Evolutionary conservation across 2,329 filamentous ascomycete genomes (phyloP), one percentile per base, ranked within the genome.

Genomic region (Hymenoscyphus linearis): DNA sequence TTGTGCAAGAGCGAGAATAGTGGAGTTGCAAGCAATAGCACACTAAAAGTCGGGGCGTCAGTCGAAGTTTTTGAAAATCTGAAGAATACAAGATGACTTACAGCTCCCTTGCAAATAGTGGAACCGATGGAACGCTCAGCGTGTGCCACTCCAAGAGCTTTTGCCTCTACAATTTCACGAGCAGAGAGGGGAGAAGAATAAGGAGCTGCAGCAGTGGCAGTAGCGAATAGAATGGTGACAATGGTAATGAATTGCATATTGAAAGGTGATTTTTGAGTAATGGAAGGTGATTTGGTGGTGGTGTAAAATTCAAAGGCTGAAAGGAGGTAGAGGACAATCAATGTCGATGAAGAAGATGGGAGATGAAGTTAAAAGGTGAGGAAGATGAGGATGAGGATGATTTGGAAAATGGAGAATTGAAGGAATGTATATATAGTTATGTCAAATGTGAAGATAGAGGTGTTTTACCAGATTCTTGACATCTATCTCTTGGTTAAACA

Each of bases 1-100:
- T 35, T 62, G 60, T 52, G 37, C 60, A 26, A 62, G 37, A 57
- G 60, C 60, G 2, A 62, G 52, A 50, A 62, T 22, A 4, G 60
- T 62, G 16, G 60, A 62, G 57, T 62, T 62, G 53, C 60, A 62
- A 44, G 60, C 44, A 44, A 62, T 57, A 26, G 58, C 57, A 52
- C 60, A 62, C 60, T 62, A 35, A n/a, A 34, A 37, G 5, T 16
- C 13, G 9, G 40, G 9, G 5, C 37, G 26, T 34, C 18, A 56
- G 52, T 5, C 12, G 16, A 22, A 16, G 25, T 13, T 25, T 7
- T 22, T n/a, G 3, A 4, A 10, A 4, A 22, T 0, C 10, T 25
- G 18, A 4, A 18, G 31, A 12, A 10, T 14, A 12, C 12, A 50
- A 13, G 26, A 34, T 50, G 22, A 56, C 53, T 55, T 60, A 60